These are phyloP conservation scores for Corymbia calophylla DNA, from an alignment of 441 rosid genomes.

Conservation along the genomic window DNA sequence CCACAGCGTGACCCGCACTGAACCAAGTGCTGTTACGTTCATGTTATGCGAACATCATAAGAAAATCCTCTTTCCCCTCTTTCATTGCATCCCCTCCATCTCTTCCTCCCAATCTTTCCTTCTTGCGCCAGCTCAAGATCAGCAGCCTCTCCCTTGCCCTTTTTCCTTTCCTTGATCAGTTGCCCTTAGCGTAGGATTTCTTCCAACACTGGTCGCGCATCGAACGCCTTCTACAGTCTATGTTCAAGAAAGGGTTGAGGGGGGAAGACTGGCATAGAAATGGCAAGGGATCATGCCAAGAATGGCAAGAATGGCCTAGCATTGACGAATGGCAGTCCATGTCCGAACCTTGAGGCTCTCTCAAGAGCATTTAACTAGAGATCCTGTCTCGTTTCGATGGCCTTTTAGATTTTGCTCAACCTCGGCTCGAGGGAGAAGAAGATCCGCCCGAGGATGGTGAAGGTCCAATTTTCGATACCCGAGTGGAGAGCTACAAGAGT, in stretches of 20 bases:
- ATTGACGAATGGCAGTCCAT: not conserved
- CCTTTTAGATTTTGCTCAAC: not conserved
- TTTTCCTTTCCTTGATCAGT: not conserved
- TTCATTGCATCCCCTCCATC: not conserved
- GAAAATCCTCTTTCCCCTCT: not conserved
- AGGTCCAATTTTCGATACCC: not conserved
- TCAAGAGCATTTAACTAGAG: not conserved
- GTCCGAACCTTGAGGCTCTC: not conserved
- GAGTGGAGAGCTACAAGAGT: not conserved
- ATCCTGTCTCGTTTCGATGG: not conserved
- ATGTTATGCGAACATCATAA: not conserved
- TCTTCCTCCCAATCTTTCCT: not conserved
- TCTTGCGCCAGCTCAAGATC: not conserved
- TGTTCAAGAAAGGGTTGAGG: no score
- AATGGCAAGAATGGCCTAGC: no score
- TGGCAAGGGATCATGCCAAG: no score
- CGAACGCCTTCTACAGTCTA: no score
- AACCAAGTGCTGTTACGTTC: not conserved
- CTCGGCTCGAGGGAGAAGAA: not conserved
- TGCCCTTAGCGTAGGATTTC: not conserved
- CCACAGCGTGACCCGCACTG: not conserved
- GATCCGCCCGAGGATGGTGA: not conserved
- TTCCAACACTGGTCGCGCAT: not conserved
- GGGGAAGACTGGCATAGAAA: no score
- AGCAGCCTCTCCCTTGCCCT: not conserved